Evolutionary conservation across 176 grass and related monocot species (phyloP), one percentile per base, ranked within the genome.

Genomic region (Otatea glauca): DNA sequence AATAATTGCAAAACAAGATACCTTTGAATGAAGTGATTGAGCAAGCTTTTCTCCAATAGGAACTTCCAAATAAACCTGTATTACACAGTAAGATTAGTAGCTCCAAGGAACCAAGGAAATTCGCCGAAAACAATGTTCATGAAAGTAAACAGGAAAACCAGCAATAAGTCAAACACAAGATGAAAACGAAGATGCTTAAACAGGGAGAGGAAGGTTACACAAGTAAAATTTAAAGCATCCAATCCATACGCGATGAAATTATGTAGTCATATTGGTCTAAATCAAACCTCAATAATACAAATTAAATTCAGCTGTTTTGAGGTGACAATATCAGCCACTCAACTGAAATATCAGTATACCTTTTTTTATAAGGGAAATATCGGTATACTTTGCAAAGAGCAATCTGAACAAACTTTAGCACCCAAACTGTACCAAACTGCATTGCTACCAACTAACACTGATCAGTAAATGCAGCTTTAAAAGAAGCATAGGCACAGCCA

Each of bases 11-110:
- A 41, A 56, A 81, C 4, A 55, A 67, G 18, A 13, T 83, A 92
- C 91, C 91, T 89, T 92, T 21, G 65, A 89, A 34, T 95, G 88
- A 80, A 95, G 87, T 70, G 83, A 78, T 74, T 92, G 80, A 18
- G 93, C 90, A 66, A 91, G 87, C 55, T 85, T 91, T 86, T 95
- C 86, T 9, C 88, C 82, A 18, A 75, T 92, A 18, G 90, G 93
- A 64, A 90, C 88, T 70, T 95, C 93, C 66, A 92, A 75, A 78
- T 95, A 95, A 89, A 92, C 86, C 88, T 95, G 90, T 23, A 35
- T 34, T 35, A 58, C 4, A 79, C 8, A 5, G 63, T 51, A 76
- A 76, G 48, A 12, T 74, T 60, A 89, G 23, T 73, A 86, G 58
- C 49, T 78, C 53, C 39, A 83, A 13, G 16, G 5, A 39, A 70